Conservation (phyloP, 495 filamentous ascomycete species). For the Daldinia vernicosa region DNA sequence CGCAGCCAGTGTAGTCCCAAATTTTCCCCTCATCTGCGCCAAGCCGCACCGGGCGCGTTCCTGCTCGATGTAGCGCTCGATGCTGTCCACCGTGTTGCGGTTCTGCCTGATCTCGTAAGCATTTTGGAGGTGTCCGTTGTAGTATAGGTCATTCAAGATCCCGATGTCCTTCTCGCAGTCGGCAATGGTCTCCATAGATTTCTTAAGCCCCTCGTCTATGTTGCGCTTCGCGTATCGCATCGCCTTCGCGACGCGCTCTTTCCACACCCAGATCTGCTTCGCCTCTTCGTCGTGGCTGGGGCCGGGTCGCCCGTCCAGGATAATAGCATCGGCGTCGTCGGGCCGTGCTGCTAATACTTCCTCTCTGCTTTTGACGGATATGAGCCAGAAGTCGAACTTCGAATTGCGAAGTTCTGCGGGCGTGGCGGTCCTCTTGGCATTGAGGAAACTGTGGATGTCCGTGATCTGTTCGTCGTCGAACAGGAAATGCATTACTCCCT, state of each 20-base stretch:
- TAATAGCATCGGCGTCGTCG: not conserved
- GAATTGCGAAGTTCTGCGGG: slow-evolving; percentile 3
- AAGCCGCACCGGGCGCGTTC: slow-evolving; percentile 9
- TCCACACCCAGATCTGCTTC: slow-evolving; percentile 17
- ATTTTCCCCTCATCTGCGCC: slow-evolving; percentile 5
- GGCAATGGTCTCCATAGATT: not conserved
- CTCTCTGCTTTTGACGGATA: not conserved
- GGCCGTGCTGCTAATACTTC: not conserved
- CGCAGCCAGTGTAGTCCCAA: not conserved
- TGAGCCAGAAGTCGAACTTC: slow-evolving; percentile 10
- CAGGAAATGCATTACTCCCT: not conserved
- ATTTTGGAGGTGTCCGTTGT: not conserved
- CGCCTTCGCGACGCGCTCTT: not conserved
- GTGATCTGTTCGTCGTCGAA: not conserved
- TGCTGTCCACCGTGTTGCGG: not conserved
- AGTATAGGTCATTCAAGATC: not conserved
- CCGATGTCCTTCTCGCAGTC: not conserved
- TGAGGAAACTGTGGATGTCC: not conserved
- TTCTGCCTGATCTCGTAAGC: not conserved
- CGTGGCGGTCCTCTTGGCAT: not conserved
- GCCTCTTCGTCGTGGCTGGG: not conserved
- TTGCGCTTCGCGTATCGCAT: not conserved
- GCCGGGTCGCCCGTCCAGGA: slow-evolving; percentile 15
- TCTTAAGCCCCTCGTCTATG: not conserved
- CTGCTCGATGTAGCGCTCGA: not conserved